Evolutionary conservation across 2,329 filamentous ascomycete genomes (phyloP).

Genomic region (Aspergillus amoenus): DNA sequence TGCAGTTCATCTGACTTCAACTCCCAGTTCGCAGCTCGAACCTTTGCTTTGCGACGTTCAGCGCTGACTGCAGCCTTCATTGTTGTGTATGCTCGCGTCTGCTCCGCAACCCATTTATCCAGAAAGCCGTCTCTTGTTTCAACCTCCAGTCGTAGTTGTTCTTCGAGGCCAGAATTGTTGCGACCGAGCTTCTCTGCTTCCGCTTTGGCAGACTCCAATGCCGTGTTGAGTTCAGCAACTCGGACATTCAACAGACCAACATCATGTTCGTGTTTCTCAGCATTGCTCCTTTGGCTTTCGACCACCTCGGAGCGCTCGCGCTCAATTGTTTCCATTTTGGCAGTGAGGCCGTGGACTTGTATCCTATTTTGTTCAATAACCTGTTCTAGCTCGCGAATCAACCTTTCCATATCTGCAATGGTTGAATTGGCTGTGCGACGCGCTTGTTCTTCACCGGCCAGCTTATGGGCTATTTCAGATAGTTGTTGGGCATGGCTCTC

Average conservation of each 20-base stretch:
- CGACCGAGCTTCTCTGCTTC: slow-evolving; percentile 38
- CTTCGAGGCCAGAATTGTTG: slow-evolving; percentile 37
- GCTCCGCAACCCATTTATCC: slow-evolving; percentile 34
- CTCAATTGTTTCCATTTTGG: slow-evolving; percentile 35
- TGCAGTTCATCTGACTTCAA: slow-evolving; percentile 38
- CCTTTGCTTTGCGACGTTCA: slow-evolving; percentile 41
- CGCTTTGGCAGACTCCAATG: slow-evolving; percentile 35
- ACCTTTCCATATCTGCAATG: slow-evolving; percentile 33
- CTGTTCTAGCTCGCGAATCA: slow-evolving; percentile 39
- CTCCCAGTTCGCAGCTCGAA: slow-evolving; percentile 42
- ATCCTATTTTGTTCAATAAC: slow-evolving; percentile 36
- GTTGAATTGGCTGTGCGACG: slow-evolving; percentile 36
- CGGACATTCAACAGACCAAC: slow-evolving; percentile 42
- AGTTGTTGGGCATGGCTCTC: slow-evolving; percentile 30
- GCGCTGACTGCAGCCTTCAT: slow-evolving; percentile 40
- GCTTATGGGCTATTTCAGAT: slow-evolving; percentile 34
- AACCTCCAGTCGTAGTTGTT: slow-evolving; percentile 37
- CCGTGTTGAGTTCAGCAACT: slow-evolving; percentile 42
- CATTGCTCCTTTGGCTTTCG: slow-evolving; percentile 23
- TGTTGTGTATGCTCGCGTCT: slow-evolving; percentile 32
- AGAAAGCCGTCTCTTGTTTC: slow-evolving; percentile 35
- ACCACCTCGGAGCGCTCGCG: slow-evolving; percentile 28
- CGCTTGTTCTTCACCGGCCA: slow-evolving; percentile 33
- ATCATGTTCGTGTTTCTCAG: slow-evolving; percentile 33
- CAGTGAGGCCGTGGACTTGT: slow-evolving; percentile 34